These are phyloP conservation scores for Chaetomium globosum DNA, from an alignment of 2,329 filamentous ascomycete genomes.

Conservation along the genomic window DNA sequence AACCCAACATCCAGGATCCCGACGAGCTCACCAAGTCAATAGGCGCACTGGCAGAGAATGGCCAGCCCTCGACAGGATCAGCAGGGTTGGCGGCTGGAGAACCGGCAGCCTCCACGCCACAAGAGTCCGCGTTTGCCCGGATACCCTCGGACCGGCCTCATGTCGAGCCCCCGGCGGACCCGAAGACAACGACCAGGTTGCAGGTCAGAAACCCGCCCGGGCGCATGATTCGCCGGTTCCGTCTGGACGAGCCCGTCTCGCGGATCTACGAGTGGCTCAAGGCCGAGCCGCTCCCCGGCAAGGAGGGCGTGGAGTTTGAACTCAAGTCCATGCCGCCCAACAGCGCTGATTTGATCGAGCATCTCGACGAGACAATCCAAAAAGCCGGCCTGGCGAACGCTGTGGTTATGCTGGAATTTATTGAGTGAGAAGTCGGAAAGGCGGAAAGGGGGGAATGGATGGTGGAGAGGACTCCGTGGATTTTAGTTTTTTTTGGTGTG, in stretches of 20 bases:
- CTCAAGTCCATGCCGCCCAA: slow-evolving; percentile 74
- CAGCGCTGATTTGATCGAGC: slow-evolving; percentile 79
- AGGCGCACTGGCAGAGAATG: slow-evolving; percentile 33
- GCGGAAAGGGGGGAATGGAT: background rate
- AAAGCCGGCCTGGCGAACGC: slow-evolving; percentile 87
- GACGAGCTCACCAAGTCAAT: slow-evolving; percentile 79
- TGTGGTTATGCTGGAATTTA: slow-evolving; percentile 92
- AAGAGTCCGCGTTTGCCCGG: slow-evolving; percentile 59
- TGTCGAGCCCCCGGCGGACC: slow-evolving; percentile 72
- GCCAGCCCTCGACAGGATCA: slow-evolving; percentile 31
- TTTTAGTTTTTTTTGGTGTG: background rate
- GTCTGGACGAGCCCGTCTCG: slow-evolving; percentile 71
- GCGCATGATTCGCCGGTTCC: slow-evolving; percentile 85
- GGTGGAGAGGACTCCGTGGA: background rate
- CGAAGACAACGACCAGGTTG: slow-evolving; percentile 77
- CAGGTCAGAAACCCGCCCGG: slow-evolving; percentile 88
- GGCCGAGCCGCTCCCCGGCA: slow-evolving; percentile 78
- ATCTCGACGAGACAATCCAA: slow-evolving; percentile 72
- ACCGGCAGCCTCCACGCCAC: slow-evolving; percentile 38
- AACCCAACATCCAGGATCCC: slow-evolving; percentile 70
- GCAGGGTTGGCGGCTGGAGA: slow-evolving; percentile 45
- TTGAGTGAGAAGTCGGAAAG: slow-evolving; percentile 61
- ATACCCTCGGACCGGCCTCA: slow-evolving; percentile 77
- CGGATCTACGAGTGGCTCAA: slow-evolving; percentile 97
- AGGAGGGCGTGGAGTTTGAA: slow-evolving; percentile 78